Percentiles rank a stretch among this genome's conserved stretches.
Conservation (phyloP, 352 stramenopile species). For the Globisporangium viniferum region DNA sequence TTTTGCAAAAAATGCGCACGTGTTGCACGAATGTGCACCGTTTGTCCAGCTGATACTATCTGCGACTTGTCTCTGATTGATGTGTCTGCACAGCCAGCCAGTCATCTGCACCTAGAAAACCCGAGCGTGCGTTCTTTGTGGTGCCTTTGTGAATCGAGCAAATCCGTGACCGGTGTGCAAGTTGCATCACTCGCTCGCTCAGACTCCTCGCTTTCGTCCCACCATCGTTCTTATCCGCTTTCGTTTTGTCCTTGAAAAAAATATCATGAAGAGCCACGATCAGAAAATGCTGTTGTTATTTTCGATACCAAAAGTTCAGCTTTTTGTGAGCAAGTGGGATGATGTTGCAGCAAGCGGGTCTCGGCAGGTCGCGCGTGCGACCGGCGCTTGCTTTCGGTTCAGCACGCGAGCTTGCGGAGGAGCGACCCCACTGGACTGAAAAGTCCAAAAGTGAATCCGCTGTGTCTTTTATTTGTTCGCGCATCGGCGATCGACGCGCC, state of each 20-base stretch:
- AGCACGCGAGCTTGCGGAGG: background rate
- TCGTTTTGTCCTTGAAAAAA: background rate
- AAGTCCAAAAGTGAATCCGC: background rate
- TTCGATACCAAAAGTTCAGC: background rate
- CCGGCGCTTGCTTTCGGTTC: conserved; percentile 1
- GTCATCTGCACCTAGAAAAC: background rate
- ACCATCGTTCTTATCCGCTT: conserved; percentile 9
- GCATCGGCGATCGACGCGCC: conserved; percentile 4
- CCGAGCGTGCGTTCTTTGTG: background rate
- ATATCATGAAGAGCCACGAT: background rate
- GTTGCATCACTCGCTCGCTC: background rate
- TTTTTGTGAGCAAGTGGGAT: background rate
- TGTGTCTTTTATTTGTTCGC: background rate
- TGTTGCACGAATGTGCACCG: background rate
- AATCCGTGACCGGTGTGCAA: background rate
- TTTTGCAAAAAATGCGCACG: background rate
- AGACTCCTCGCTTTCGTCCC: background rate
- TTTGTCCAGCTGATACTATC: too few species aligned
- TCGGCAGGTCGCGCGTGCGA: background rate
- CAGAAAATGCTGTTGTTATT: background rate
- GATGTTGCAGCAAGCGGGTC: background rate
- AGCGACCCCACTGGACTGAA: conserved; percentile 1
- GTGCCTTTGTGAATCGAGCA: background rate
- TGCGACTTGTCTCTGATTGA: background rate
- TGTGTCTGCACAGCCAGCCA: background rate